phyloP scores from a whole-genome alignment of 2,329 filamentous ascomycete genomes.

The Pseudogymnoascus sp. region DNA sequence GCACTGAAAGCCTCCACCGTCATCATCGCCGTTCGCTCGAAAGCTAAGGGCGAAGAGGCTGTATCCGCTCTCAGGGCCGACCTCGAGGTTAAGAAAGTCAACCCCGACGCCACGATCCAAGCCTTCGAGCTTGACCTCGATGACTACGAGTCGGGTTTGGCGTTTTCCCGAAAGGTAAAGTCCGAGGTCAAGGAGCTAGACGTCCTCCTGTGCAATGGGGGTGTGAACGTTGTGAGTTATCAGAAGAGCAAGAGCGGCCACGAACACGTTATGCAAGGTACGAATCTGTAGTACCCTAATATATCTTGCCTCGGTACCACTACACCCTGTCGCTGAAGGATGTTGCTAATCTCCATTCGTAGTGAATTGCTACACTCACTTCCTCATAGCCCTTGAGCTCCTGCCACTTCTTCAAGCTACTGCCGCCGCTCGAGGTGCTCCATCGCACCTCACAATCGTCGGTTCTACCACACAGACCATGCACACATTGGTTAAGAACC shows the following conservation, averaged over 20 bases:
- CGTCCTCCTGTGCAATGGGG: constrained; percentile 39
- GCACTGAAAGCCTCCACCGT: constrained; percentile 33
- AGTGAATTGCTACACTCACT: not conserved
- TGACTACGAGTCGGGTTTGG: constrained; percentile 36
- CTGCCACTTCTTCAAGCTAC: not conserved
- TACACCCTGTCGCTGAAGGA: not conserved
- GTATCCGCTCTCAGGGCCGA: constrained; percentile 25
- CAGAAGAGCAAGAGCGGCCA: constrained; percentile 12
- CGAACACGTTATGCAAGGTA: not conserved
- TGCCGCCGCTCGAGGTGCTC: not conserved
- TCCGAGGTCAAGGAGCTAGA: constrained; percentile 33
- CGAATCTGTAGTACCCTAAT: not conserved
- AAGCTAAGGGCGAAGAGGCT: constrained; percentile 35
- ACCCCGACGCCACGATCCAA: constrained; percentile 32
- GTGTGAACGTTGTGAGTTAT: constrained; percentile 18
- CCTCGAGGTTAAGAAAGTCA: constrained; percentile 16
- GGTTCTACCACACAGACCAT: not conserved
- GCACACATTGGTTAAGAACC: not conserved
- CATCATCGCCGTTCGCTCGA: constrained; percentile 40
- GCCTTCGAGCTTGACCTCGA: constrained; percentile 43
- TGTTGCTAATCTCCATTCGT: not conserved
- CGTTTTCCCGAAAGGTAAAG: constrained; percentile 32
- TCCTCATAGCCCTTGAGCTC: not conserved
- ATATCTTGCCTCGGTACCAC: not conserved
- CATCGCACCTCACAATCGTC: not conserved